Percentiles rank a stretch among this genome's conserved stretches.
Conservation (phyloP, 257 asterid species). For the Dorcoceras hygrometricum region DNA sequence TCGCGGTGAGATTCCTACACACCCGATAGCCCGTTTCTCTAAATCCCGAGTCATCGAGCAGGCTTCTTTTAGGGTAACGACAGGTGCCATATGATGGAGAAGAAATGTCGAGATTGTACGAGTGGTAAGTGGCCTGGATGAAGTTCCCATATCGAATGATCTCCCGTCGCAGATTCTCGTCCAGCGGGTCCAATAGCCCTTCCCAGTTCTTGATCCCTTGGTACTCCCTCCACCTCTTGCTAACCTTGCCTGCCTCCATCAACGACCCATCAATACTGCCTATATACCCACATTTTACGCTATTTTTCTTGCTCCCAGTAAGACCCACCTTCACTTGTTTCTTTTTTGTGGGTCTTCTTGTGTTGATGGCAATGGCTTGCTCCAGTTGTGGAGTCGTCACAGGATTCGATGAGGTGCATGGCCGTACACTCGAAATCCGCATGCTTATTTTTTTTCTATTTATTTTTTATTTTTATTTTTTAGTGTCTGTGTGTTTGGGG, state of each 20-base stretch:
- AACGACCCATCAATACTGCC: not conserved
- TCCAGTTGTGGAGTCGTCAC: conserved; percentile 20
- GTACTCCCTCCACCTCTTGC: conserved; percentile 63
- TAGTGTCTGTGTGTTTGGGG: no score
- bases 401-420: conserved; percentile 37
- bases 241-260: conserved; percentile 19
- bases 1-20: conserved; percentile 51
- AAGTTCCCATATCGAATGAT: conserved; percentile 68
- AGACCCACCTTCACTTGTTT: conserved; percentile 19
- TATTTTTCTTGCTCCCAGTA: conserved; percentile 17
- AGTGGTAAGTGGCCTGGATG: conserved; percentile 66
- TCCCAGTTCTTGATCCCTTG: conserved; percentile 76
- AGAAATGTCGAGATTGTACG: conserved; percentile 61
- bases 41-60: conserved; percentile 40
- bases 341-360: conserved; percentile 9
- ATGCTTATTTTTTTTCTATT: no score
- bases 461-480: no score
- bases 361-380: conserved; percentile 6
- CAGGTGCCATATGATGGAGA: conserved; percentile 52
- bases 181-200: conserved; percentile 80
- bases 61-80: conserved; percentile 39
- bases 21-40: conserved; percentile 56
- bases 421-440: conserved; percentile 41
- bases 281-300: not conserved
- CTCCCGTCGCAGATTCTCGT: conserved; percentile 61